phyloP scores from a whole-genome alignment of 2,329 filamentous ascomycete genomes.

The Fusarium protoensiforme region DNA sequence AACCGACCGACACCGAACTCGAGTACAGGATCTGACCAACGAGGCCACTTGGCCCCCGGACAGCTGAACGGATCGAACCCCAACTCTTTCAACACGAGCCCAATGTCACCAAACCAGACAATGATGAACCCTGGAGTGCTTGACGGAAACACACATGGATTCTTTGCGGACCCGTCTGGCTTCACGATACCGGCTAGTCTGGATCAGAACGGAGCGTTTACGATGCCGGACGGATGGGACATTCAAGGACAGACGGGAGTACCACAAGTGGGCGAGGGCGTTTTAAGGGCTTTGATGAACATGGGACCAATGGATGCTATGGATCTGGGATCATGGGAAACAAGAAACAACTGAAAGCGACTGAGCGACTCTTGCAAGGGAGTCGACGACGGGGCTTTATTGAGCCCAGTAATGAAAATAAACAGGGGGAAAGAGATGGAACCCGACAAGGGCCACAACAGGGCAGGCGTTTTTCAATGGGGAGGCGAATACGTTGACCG shows the following conservation, averaged over 20 bases:
- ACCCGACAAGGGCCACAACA: constrained; percentile 3
- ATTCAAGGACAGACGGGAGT: constrained; percentile 58
- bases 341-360: constrained; percentile 42
- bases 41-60: constrained; percentile 43
- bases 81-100: constrained; percentile 64
- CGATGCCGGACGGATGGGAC: constrained; percentile 59
- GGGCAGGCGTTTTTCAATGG: constrained; percentile 27
- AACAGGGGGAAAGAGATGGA: constrained; percentile 17
- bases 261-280: constrained; percentile 67
- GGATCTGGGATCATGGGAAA: constrained; percentile 64
- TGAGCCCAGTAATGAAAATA: neutral
- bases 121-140: constrained; percentile 51
- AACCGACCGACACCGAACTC: constrained; percentile 71
- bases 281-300: constrained; percentile 67
- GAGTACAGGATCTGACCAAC: constrained; percentile 51
- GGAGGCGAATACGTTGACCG: constrained; percentile 21
- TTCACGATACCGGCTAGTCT: constrained; percentile 48
- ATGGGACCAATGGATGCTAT: constrained; percentile 71
- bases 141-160: constrained; percentile 50
- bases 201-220: constrained; percentile 50
- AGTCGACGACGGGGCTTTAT: neutral
- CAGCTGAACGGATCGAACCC: constrained; percentile 52
- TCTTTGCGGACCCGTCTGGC: constrained; percentile 52
- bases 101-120: constrained; percentile 58
- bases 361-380: neutral